phyloP scores from a whole-genome alignment of 805 yeast genomes.

The Monosporozyma siamensis region DNA sequence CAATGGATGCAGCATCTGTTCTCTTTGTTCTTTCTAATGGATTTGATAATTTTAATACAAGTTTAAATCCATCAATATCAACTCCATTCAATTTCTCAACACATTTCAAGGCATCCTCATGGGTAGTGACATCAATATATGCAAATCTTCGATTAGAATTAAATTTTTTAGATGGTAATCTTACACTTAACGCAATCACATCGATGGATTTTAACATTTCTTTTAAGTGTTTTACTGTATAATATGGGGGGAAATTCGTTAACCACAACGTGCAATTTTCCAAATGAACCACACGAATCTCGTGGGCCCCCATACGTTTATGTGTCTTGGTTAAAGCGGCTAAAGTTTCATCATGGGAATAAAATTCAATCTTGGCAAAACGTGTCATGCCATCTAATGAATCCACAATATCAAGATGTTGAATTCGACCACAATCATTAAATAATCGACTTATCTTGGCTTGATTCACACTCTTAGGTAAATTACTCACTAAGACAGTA shows the following conservation, averaged over 20 bases:
- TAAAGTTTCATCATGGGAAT: slow-evolving; percentile 37
- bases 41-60: slow-evolving; percentile 55
- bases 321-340: slow-evolving; percentile 53
- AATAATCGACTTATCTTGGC: slow-evolving; percentile 37
- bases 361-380: slow-evolving; percentile 53
- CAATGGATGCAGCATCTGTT: slow-evolving; percentile 37
- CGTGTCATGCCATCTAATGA: slow-evolving; percentile 13
- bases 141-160: slow-evolving; percentile 60
- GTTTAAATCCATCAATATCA: slow-evolving; percentile 30
- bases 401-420: slow-evolving; percentile 28
- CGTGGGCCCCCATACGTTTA: slow-evolving; percentile 36
- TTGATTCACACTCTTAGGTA: slow-evolving; percentile 37
- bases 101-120: slow-evolving; percentile 39
- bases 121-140: slow-evolving; percentile 47
- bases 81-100: slow-evolving; percentile 34
- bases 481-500: slow-evolving; percentile 44
- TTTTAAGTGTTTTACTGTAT: slow-evolving; percentile 32
- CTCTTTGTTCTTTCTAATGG: slow-evolving; percentile 38
- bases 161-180: slow-evolving; percentile 55
- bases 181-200: slow-evolving; percentile 35
- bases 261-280: slow-evolving; percentile 54
- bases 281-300: slow-evolving; percentile 39
- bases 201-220: slow-evolving; percentile 29
- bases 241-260: slow-evolving; percentile 60
- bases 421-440: slow-evolving; percentile 50